Evolutionary conservation across 306 rosid species (phyloP).

Genomic region (Abrus pulchellus): DNA sequence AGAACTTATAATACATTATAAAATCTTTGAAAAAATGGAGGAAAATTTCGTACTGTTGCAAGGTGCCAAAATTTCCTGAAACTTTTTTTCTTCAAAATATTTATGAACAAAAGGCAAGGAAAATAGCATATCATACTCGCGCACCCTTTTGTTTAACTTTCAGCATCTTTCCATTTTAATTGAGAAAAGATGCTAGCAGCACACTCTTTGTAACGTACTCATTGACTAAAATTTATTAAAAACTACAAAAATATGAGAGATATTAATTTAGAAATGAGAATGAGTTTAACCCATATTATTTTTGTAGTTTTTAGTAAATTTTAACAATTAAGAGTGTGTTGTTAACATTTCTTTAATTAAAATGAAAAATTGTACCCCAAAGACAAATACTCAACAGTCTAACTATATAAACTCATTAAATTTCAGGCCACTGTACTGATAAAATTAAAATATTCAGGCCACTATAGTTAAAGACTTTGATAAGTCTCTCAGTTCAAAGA

Average conservation of each 20-base stretch:
- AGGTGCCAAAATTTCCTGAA: background rate
- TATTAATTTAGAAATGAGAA: no score
- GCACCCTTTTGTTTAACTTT: background rate
- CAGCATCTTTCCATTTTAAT: no score
- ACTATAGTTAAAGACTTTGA: background rate
- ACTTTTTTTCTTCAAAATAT: background rate
- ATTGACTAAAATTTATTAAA: no score
- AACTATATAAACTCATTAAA: background rate
- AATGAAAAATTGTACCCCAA: no score
- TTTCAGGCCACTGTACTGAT: background rate
- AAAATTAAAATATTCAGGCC: background rate
- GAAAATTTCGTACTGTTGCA: background rate
- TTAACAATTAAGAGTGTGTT: no score
- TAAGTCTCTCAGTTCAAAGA: background rate
- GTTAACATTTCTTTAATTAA: no score
- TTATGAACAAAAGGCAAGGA: background rate
- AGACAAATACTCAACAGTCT: background rate
- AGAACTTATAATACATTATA: background rate
- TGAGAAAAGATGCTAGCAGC: no score
- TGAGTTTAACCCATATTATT: no score
- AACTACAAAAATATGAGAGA: no score
- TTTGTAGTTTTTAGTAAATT: no score
- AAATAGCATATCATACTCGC: background rate
- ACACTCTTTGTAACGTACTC: no score
- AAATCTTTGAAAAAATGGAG: background rate